Percentiles rank a stretch among this genome's conserved stretches.
phyloP scores from a whole-genome alignment of 805 yeast species.

The Saturnispora serradocipensis region DNA sequence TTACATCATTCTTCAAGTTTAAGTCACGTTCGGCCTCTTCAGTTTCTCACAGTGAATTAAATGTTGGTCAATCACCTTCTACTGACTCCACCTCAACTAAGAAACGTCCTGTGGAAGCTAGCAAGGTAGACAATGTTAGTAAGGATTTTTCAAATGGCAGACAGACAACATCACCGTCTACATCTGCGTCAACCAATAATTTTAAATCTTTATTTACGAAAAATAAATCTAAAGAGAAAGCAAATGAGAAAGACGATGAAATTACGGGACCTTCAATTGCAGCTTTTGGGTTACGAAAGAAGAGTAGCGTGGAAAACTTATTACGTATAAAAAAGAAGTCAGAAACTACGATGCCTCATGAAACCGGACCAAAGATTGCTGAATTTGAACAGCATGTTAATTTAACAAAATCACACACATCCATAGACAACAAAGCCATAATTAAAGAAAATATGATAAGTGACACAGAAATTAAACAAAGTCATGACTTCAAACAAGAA shows the following conservation, averaged over 20 bases:
- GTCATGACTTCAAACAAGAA: neutral
- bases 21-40: slow-evolving; percentile 9
- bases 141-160: neutral
- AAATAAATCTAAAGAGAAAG: slow-evolving; percentile 8
- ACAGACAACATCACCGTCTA: neutral
- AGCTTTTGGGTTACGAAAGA: slow-evolving; percentile 4
- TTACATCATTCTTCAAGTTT: slow-evolving; percentile 14
- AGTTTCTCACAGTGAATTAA: neutral
- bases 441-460: neutral
- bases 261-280: neutral
- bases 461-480: neutral
- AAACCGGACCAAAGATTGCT: neutral
- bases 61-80: neutral
- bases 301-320: neutral
- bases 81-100: neutral
- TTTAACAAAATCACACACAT: too few relatives aligned
- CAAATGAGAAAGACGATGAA: neutral
- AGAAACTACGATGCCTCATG: neutral
- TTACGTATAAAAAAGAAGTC: neutral
- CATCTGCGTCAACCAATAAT: neutral
- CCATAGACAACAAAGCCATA: neutral
- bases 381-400: neutral
- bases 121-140: neutral
- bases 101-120: neutral
- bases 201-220: slow-evolving; percentile 13